phyloP scores from a whole-genome alignment of 2,329 filamentous ascomycete species.

The Clonostachys byssicola region DNA sequence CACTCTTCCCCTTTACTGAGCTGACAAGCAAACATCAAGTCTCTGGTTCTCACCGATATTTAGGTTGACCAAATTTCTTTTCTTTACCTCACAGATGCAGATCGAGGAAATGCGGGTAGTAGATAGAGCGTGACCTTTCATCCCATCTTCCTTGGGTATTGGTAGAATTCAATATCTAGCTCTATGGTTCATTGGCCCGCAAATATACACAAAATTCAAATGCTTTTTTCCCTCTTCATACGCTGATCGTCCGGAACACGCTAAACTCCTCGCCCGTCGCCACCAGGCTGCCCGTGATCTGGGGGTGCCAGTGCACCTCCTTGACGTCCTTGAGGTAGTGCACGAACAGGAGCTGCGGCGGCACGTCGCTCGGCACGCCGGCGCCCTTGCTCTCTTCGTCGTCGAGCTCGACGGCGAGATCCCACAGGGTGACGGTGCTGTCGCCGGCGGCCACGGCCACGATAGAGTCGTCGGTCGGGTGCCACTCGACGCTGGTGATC shows the following conservation, averaged over 20 bases:
- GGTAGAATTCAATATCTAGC: no score
- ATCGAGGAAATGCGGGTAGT: no score
- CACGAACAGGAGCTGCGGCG: conserved; percentile 91
- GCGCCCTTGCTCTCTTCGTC: conserved; percentile 93
- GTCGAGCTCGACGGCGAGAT: conserved; percentile 92
- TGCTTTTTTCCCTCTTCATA: conserved; percentile 35
- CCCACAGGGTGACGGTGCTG: conserved; percentile 93
- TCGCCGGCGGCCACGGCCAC: conserved; percentile 89
- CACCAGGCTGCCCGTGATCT: conserved; percentile 86
- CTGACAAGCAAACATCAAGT: no score
- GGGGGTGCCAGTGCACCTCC: conserved; percentile 95
- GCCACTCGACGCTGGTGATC: conserved; percentile 95
- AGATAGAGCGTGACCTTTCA: no score
- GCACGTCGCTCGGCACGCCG: conserved; percentile 76
- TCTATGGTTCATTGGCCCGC: no score
- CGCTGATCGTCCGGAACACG: conserved; percentile 79
- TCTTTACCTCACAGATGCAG: no score
- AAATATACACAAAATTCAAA: no score
- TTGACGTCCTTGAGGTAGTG: conserved; percentile 95
- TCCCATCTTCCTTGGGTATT: no score
- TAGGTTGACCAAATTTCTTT: no score
- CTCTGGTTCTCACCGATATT: no score
- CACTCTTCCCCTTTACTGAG: no score
- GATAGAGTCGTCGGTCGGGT: conserved; percentile 94
- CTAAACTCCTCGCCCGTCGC: conserved; percentile 90